Percentiles rank a stretch among this genome's conserved stretches.
Evolutionary conservation across 495 filamentous ascomycete genomes (phyloP).

Genomic region (Daldinia loculata): DNA sequence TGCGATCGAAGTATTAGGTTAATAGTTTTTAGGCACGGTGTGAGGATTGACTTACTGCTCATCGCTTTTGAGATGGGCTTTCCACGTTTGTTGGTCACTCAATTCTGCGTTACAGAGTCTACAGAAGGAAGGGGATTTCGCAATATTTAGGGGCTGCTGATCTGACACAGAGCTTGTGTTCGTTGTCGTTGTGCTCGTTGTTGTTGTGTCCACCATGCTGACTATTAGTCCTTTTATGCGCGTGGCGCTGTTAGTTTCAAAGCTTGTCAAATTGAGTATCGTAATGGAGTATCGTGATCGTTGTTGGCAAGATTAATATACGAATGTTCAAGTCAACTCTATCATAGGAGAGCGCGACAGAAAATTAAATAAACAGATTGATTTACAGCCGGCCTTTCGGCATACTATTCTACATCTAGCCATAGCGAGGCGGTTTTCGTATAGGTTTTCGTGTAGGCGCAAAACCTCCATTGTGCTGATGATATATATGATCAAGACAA

Average conservation of each 20-base stretch:
- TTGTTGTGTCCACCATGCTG: background rate
- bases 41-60: background rate
- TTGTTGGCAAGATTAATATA: background rate
- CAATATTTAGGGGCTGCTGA: background rate
- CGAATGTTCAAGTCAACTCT: background rate
- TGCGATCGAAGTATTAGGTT: background rate
- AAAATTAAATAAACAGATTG: background rate
- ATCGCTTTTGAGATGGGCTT: background rate
- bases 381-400: background rate
- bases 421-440: background rate
- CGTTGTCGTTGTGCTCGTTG: background rate
- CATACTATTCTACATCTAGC: background rate
- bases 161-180: background rate
- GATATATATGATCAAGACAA: background rate
- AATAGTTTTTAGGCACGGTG: background rate
- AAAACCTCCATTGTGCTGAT: background rate
- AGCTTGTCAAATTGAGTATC: too few relatives aligned
- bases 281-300: background rate
- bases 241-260: too few relatives aligned
- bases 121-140: background rate
- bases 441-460: too few relatives aligned
- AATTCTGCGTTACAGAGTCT: background rate
- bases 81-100: background rate
- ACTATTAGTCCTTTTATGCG: background rate
- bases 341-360: background rate